These are phyloP conservation scores for Curvularia sp. DNA, from an alignment of 2,329 filamentous ascomycete genomes.

Conservation along the genomic window DNA sequence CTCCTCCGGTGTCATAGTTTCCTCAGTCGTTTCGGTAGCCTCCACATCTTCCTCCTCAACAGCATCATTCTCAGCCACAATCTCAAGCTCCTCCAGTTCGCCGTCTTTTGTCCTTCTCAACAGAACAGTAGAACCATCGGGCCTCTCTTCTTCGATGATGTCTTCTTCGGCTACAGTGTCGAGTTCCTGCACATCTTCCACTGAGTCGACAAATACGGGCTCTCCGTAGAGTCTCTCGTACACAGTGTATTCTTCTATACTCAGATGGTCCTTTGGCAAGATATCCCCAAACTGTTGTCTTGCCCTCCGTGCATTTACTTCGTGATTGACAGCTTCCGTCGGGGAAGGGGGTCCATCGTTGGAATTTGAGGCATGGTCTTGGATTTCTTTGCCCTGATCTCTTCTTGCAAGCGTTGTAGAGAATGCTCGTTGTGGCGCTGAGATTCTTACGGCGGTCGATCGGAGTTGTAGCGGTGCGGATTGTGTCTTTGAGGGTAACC, in stretches of 20 bases:
- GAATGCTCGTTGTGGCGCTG: conserved; percentile 33
- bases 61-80: conserved; percentile 28
- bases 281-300: conserved; percentile 79
- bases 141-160: conserved; percentile 46
- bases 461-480: conserved; percentile 21
- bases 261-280: conserved; percentile 75
- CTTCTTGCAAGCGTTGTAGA: conserved; percentile 25
- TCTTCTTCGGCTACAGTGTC: conserved; percentile 58
- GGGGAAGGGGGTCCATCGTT: conserved; percentile 19
- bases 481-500: conserved; percentile 27
- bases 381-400: conserved; percentile 22
- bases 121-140: conserved; percentile 51
- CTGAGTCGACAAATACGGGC: conserved; percentile 69
- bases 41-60: conserved; percentile 21
- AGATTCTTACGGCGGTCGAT: conserved; percentile 17
- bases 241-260: conserved; percentile 72
- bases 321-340: conserved; percentile 54
- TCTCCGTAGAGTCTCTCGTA: conserved; percentile 84
- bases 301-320: conserved; percentile 72
- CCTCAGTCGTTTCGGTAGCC: conserved; percentile 34
- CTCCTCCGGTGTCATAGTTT: conserved; percentile 40
- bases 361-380: conserved; percentile 5
- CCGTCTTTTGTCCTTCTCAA: conserved; percentile 65
- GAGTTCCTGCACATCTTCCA: conserved; percentile 55
- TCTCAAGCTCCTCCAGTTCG: conserved; percentile 66